A percentile compares a stretch with the other conserved stretches of the same genome.
Conservation (phyloP, 2,329 filamentous ascomycete species). For the Colletotrichum camelliae region DNA sequence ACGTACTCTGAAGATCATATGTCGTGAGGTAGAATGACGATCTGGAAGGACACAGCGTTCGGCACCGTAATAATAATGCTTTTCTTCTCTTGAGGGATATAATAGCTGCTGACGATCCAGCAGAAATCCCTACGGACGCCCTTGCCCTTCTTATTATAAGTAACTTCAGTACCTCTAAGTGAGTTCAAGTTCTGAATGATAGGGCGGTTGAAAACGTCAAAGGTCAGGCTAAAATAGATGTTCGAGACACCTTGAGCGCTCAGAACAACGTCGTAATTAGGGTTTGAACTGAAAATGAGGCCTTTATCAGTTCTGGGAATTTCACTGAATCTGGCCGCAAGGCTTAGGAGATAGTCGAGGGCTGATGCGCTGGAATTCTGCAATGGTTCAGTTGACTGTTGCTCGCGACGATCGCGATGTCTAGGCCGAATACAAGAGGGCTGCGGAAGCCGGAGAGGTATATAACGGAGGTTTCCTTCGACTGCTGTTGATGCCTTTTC, state of each 20-base stretch:
- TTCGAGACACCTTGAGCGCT: neutral
- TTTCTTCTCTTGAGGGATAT: neutral
- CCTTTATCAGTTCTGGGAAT: too few relatives aligned
- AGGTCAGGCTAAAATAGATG: neutral
- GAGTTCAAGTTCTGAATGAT: neutral
- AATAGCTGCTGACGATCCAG: neutral
- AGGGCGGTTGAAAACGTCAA: neutral
- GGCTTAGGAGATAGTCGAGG: neutral
- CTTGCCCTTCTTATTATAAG: neutral
- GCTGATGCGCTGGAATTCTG: neutral
- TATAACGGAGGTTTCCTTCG: neutral
- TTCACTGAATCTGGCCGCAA: too few relatives aligned
- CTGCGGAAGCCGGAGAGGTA: neutral
- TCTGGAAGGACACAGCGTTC: neutral
- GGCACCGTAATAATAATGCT: neutral
- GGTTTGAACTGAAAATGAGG: neutral
- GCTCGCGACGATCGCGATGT: neutral
- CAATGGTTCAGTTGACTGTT: neutral
- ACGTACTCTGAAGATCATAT: neutral
- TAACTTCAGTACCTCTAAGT: neutral
- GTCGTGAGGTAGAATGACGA: neutral
- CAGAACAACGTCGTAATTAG: neutral
- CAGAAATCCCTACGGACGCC: neutral
- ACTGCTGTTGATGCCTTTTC: neutral
- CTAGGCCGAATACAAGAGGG: neutral